Conservation (phyloP, 2,329 filamentous ascomycete genomes). For the Botryosphaeria agaves region DNA sequence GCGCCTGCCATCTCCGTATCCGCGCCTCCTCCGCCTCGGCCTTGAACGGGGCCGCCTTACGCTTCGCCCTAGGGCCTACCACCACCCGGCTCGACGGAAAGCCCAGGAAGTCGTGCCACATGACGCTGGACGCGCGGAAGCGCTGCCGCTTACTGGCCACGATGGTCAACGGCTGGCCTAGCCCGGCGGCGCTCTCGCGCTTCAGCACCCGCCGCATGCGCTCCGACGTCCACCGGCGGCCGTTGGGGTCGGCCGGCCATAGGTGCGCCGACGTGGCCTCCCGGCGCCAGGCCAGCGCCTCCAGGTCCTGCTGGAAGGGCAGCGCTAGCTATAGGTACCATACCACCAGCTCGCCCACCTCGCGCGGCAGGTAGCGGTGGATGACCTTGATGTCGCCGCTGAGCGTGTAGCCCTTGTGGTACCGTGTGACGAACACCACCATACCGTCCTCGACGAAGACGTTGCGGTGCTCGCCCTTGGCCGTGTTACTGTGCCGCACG, state of each 20-base stretch:
- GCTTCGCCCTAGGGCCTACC: background rate
- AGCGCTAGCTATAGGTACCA: background rate
- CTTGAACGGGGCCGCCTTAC: background rate
- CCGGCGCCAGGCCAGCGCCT: background rate
- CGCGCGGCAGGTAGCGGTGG: conserved; percentile 3
- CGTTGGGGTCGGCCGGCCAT: background rate
- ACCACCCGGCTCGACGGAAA: background rate
- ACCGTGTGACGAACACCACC: conserved; percentile 8
- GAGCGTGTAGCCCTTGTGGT: conserved; percentile 8
- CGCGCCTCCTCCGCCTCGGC: conserved; percentile 2
- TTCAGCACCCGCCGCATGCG: conserved; percentile 1
- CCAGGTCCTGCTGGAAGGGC: conserved; percentile 1
- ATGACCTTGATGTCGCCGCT: conserved; percentile 6
- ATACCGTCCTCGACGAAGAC: conserved; percentile 10
- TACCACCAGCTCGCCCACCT: background rate
- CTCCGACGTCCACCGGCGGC: background rate
- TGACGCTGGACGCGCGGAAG: background rate
- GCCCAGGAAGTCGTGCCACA: background rate
- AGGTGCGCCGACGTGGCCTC: background rate
- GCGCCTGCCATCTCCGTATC: conserved; percentile 2
- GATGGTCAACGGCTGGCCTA: background rate
- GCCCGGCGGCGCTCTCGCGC: background rate
- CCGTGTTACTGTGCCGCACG: conserved; percentile 8
- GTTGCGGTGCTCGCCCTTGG: conserved; percentile 2
- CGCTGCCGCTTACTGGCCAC: background rate